Conservation (phyloP, 2,329 filamentous ascomycete species). For the Talaromyces islandicus region DNA sequence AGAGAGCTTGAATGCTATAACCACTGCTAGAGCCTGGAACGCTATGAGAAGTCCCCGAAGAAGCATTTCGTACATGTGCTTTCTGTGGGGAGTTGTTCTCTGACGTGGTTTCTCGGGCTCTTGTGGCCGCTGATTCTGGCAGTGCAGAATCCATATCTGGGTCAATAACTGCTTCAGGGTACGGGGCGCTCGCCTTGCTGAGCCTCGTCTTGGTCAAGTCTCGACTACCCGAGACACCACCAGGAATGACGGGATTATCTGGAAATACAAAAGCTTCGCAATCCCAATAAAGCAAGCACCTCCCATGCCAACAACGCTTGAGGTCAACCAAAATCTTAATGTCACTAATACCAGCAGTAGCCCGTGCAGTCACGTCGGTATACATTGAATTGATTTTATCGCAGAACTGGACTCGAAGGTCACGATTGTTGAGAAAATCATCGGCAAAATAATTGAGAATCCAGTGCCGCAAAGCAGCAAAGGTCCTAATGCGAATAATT, state of each 20-base stretch:
- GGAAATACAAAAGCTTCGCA: constrained; percentile 59
- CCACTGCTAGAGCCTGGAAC: constrained; percentile 27
- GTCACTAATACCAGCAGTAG: constrained; percentile 53
- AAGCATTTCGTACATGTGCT: constrained; percentile 7
- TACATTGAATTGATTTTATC: constrained; percentile 65
- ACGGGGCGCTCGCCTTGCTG: constrained; percentile 30
- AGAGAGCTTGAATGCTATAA: constrained; percentile 52
- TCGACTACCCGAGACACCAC: constrained; percentile 62
- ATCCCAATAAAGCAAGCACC: constrained; percentile 88
- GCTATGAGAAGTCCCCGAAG: constrained; percentile 9
- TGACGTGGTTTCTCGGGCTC: not conserved
- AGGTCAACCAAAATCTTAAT: constrained; percentile 88
- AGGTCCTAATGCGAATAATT: constrained; percentile 64
- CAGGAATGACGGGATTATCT: constrained; percentile 66
- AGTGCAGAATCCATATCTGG: not conserved
- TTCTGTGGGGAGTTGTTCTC: not conserved
- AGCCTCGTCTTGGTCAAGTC: constrained; percentile 35
- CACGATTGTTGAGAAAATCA: constrained; percentile 76
- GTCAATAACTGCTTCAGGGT: constrained; percentile 14
- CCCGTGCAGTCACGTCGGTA: constrained; percentile 44
- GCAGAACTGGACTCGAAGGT: constrained; percentile 73
- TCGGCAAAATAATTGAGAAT: constrained; percentile 70
- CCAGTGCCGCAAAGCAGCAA: constrained; percentile 14
- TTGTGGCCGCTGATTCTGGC: not conserved
- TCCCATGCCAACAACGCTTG: constrained; percentile 94